These are phyloP conservation scores for Pythium aristosporum DNA, from an alignment of 352 stramenopile species.

Conservation along the genomic window DNA sequence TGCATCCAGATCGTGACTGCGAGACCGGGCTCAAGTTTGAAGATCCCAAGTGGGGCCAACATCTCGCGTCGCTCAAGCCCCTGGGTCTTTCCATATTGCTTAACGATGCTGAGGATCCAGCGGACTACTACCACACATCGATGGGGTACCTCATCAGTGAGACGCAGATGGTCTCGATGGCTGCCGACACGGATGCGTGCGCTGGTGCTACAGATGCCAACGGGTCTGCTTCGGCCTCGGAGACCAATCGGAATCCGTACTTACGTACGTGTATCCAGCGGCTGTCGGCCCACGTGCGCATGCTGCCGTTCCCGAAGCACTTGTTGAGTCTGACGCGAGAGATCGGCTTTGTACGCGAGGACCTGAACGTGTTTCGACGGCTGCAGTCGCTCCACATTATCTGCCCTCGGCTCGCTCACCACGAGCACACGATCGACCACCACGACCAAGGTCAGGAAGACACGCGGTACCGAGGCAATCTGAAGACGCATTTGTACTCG, in stretches of 20 bases:
- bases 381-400: constrained; percentile 82
- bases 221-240: not conserved
- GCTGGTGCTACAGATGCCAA: not conserved
- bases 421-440: constrained; percentile 84
- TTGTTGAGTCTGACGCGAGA: constrained; percentile 75
- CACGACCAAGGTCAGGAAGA: constrained; percentile 86
- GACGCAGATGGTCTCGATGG: constrained; percentile 17
- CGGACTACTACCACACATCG: constrained; percentile 56
- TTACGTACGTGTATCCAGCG: constrained; percentile 71
- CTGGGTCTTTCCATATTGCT: constrained; percentile 79
- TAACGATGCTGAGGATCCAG: constrained; percentile 75
- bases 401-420: constrained; percentile 69
- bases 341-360: constrained; percentile 78
- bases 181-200: constrained; percentile 2
- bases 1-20: constrained; percentile 70
- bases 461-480: constrained; percentile 74
- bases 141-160: constrained; percentile 80
- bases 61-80: constrained; percentile 77
- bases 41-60: constrained; percentile 80
- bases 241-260: constrained; percentile 35
- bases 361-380: constrained; percentile 64
- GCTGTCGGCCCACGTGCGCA: constrained; percentile 78
- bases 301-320: constrained; percentile 83
- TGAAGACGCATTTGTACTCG: constrained; percentile 87
- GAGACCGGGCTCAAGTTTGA: constrained; percentile 85